Conservation (phyloP, 140 eudicot genomes). For the Oenanthe javanica region DNA sequence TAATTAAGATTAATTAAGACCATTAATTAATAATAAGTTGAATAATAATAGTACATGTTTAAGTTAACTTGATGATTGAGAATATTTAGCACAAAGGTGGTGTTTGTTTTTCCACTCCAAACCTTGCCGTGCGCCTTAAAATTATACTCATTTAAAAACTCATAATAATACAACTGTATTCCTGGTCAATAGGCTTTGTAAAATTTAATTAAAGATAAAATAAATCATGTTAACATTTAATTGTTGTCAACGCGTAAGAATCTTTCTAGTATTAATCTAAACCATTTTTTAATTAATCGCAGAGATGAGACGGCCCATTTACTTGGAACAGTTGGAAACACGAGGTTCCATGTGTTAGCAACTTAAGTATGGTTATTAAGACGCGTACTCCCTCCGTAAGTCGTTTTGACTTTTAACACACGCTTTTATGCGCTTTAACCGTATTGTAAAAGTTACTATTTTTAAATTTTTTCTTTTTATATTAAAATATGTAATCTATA, state of each 20-base stretch:
- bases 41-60: background rate
- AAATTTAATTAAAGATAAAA: background rate
- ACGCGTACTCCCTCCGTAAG: background rate
- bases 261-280: background rate
- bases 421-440: no score
- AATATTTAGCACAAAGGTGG: slow-evolving; percentile 19
- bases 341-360: slow-evolving; percentile 7
- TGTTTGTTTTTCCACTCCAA: background rate
- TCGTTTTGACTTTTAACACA: no score
- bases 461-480: no score
- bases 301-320: slow-evolving; percentile 3
- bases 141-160: background rate
- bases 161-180: slow-evolving; percentile 13
- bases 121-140: slow-evolving; percentile 10
- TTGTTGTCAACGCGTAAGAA: background rate
- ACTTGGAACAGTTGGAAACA: background rate
- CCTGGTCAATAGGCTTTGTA: slow-evolving; percentile 25
- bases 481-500: no score
- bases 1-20: background rate
- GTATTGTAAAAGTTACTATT: no score
- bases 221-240: slow-evolving; percentile 1
- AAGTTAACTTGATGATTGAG: slow-evolving; percentile 6
- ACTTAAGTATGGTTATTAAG: background rate
- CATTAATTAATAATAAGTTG: background rate
- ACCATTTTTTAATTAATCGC: background rate